Percentiles rank a stretch among this genome's conserved stretches.
These are phyloP conservation scores for Rhodocollybia butyracea DNA, from an alignment of 768 basidiomycete species.

Conservation along the genomic window DNA sequence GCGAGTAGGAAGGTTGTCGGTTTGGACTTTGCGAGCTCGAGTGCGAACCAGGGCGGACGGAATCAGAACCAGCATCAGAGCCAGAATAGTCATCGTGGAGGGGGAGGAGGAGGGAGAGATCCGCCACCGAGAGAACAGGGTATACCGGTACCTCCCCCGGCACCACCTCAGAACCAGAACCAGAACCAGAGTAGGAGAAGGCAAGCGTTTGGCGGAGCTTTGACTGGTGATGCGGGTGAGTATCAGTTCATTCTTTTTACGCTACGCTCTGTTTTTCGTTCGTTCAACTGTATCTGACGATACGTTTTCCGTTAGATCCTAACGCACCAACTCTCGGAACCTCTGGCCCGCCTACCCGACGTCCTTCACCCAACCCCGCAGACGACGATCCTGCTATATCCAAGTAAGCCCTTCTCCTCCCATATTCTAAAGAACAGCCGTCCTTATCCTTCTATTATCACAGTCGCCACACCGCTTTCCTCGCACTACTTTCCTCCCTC, in stretches of 20 bases:
- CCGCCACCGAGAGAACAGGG: slow-evolving; percentile 29
- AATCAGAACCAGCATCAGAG: slow-evolving; percentile 29
- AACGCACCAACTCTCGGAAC: not conserved
- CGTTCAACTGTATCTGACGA: no score
- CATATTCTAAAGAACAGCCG: not conserved
- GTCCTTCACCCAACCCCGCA: slow-evolving; percentile 27
- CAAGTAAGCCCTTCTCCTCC: slow-evolving; percentile 41
- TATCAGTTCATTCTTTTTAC: not conserved
- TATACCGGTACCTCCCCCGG: slow-evolving; percentile 26
- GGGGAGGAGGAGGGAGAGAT: slow-evolving; percentile 38
- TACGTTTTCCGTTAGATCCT: no score
- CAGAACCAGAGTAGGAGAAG: not conserved
- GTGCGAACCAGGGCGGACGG: slow-evolving; percentile 36
- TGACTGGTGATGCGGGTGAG: not conserved
- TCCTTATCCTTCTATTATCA: slow-evolving; percentile 20
- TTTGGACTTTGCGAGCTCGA: slow-evolving; percentile 37
- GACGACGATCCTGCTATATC: slow-evolving; percentile 46
- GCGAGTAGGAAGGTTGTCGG: slow-evolving; percentile 59
- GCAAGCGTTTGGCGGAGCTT: slow-evolving; percentile 3
- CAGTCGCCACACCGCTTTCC: slow-evolving; percentile 32
- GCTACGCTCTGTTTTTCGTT: no score
- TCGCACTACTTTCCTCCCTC: slow-evolving; percentile 31
- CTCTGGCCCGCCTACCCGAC: slow-evolving; percentile 17
- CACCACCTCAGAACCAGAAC: slow-evolving; percentile 26
- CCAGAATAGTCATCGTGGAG: no score